Conservation (phyloP, 2,329 filamentous ascomycete species). For the Penicillium sp. region DNA sequence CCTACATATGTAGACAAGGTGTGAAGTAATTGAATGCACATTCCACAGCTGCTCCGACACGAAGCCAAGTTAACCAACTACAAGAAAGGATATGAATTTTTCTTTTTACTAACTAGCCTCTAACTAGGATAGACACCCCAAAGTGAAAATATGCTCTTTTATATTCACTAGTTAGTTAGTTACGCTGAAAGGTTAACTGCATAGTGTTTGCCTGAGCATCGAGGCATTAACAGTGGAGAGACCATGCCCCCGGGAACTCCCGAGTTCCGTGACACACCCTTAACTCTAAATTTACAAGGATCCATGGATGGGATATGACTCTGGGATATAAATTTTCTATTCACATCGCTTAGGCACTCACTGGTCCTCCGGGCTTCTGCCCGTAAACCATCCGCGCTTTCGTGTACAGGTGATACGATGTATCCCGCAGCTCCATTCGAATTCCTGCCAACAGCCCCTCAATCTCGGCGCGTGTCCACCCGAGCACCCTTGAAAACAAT, state of each 20-base stretch:
- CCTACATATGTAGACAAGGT: neutral
- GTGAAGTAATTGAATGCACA: neutral
- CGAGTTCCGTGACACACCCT: neutral
- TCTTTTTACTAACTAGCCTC: neutral
- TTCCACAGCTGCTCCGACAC: neutral
- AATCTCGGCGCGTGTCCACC: slow-evolving; percentile 40
- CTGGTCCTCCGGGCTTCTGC: slow-evolving; percentile 21
- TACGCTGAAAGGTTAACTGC: neutral
- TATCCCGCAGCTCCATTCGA: slow-evolving; percentile 40
- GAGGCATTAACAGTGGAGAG: neutral
- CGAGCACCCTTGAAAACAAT: slow-evolving; percentile 42
- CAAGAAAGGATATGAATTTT: neutral
- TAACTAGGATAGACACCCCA: neutral
- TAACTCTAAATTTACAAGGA: neutral
- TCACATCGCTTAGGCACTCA: neutral
- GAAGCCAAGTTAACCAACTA: neutral
- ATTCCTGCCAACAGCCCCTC: slow-evolving; percentile 42
- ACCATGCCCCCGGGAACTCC: neutral
- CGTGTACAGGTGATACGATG: slow-evolving; percentile 39
- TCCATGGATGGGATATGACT: neutral
- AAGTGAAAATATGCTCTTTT: neutral
- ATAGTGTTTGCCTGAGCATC: neutral
- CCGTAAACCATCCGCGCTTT: slow-evolving; percentile 34
- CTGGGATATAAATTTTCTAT: neutral
- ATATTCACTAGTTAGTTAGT: no score